These are phyloP conservation scores for Spathaspora gorwiae DNA, from an alignment of 805 yeast species.

Conservation along the genomic window DNA sequence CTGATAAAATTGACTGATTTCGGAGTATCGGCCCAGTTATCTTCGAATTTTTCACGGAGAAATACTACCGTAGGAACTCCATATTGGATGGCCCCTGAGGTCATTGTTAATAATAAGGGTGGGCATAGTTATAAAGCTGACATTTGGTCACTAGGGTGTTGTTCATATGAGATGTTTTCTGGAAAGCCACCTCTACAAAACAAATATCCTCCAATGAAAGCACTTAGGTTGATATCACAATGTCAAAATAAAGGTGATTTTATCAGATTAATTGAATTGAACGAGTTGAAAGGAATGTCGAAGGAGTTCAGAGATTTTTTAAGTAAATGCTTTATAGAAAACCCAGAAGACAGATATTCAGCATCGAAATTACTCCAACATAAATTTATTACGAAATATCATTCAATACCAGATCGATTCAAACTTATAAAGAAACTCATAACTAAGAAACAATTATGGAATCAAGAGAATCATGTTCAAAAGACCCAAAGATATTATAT, in stretches of 20 bases:
- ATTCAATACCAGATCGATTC: constrained; percentile 6
- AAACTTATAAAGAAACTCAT: constrained; percentile 26
- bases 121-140: constrained; percentile 59
- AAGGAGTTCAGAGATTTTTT: constrained; percentile 27
- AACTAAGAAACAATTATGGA: constrained; percentile 35
- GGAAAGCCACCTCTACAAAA: constrained; percentile 67
- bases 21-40: constrained; percentile 42
- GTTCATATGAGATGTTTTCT: constrained; percentile 65
- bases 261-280: constrained; percentile 21
- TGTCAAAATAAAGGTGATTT: constrained; percentile 30
- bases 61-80: constrained; percentile 54
- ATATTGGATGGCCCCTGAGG: constrained; percentile 65
- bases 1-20: constrained; percentile 42
- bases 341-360: constrained; percentile 26
- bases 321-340: constrained; percentile 28
- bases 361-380: constrained; percentile 32
- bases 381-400: constrained; percentile 22
- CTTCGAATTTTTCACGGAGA: constrained; percentile 38
- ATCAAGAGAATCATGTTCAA: constrained; percentile 19
- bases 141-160: constrained; percentile 77
- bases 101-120: constrained; percentile 54
- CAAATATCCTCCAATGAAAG: constrained; percentile 39
- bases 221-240: constrained; percentile 33
- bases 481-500: constrained; percentile 29
- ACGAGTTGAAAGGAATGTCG: constrained; percentile 17